Evolutionary conservation across 2,329 filamentous ascomycete genomes (phyloP), one percentile per base, ranked within the genome.

Genomic region (Xylaria sp.): DNA sequence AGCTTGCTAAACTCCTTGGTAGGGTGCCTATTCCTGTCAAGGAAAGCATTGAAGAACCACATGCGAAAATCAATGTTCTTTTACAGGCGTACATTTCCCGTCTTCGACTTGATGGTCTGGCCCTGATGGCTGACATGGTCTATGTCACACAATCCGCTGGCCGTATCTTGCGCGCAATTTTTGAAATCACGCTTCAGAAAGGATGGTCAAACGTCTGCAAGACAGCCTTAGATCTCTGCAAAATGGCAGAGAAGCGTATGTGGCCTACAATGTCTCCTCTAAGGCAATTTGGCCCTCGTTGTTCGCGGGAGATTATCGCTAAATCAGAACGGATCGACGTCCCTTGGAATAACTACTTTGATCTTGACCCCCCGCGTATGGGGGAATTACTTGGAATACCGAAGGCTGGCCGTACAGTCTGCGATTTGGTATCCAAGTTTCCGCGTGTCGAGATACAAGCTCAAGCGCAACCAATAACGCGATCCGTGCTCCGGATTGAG

Each of bases 241-340:
- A 99, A 83, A 98, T 97, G 93, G 96, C 95, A 0, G 96, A 99
- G 84, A 97, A 97, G 85, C 89, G 97, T 58, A 99, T 99, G 97
- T 99, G 96, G 96, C 94, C 95, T 14, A 98, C 95, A 5, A 99
- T 98, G 96, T 93, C 93, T 45, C 96, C 97, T 11, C 85, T 99
- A 36, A 89, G 96, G 62, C 96, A 99, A 77, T 99, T 99, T 77
- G 67, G 67, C 19, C 88, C 92, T 3, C 83, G 84, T 47, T 97
- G 94, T 76, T 90, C 94, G 2, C 85, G 89, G 48, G 95, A 98
- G 67, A 93, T 98, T 61, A 84, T 98, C 57, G 90, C 93, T 73
- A 98, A 98, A 81, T 92, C 94, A 2, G 96, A 99, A 82, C 89
- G 94, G 73, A 97, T 98, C 69, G 94, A 98, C 73, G 94, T 98